Base-by-base conservation (phyloP, 2,329 filamentous ascomycete species). In the Clonostachys byssicola region DNA sequence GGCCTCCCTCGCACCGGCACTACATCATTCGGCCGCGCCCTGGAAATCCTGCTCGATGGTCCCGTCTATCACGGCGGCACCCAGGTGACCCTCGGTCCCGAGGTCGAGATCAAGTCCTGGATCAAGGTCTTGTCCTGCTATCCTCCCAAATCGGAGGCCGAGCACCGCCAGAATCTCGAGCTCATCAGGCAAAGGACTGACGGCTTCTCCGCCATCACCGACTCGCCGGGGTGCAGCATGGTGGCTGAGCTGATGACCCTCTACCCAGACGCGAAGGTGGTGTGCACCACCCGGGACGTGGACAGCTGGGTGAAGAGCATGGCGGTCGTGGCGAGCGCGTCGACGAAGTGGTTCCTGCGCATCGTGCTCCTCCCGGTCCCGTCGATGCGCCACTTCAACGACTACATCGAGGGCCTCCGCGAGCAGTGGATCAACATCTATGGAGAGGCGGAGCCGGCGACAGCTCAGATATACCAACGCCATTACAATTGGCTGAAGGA, bases 51-150 rank as follows among this genome's bases (percentile, higher is more conserved):
- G 5, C 67, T 77, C 6, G 56, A 72, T 36, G 74, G 71, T 0
- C 75, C 75, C 4, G 66, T 73, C 40, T 69, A 74, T 54, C 75
- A 79, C 51, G 71, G 72, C 44, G 75, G 75, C 20, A 75, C 61
- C 2, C 62, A 66, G 40, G 51, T 67, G 6, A 30, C 23, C 23
- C 49, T 68, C 9, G 50, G 57, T 2, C 59, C 64, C 18, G 61
- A 69, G 47, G 54, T 43, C 38, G 55, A 58, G 38, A 53, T 60
- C 47, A 56, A 53, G 39, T 52, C 51, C 13, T 59, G 57, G 55
- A 60, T 62, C 40, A 52, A 58, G 7, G 51, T 62, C 34, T 50
- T 58, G 16, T 30, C n/a, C 7, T 10, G n/a, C 38, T 40, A 7
- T 7, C 38, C n/a, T 3, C n/a, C 38, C 38, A n/a, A 18, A 6